Evolutionary conservation across 2,329 filamentous ascomycete species (phyloP).

Genomic region (Fusarium anthophilum): DNA sequence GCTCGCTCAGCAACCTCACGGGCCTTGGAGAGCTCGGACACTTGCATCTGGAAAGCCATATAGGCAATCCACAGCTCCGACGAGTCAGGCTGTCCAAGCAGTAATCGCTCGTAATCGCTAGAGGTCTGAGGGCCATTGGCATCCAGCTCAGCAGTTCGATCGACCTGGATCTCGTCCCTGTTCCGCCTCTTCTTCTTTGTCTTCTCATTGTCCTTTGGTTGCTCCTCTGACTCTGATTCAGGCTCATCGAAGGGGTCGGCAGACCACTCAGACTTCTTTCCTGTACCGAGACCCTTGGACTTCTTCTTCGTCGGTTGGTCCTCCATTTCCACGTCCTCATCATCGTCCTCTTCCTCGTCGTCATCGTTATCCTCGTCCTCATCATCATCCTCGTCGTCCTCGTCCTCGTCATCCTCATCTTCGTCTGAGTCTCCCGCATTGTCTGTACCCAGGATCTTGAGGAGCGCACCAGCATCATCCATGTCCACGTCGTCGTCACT

Average conservation of each 20-base stretch:
- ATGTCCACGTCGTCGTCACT: constrained; percentile 62
- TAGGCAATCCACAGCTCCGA: constrained; percentile 94
- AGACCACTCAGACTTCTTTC: constrained; percentile 90
- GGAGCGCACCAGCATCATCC: constrained; percentile 54
- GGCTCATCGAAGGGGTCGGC: constrained; percentile 73
- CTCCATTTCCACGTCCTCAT: constrained; percentile 53
- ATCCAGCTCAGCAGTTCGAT: constrained; percentile 92
- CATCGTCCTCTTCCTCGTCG: constrained; percentile 49
- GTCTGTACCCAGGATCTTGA: constrained; percentile 58
- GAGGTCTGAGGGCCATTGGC: constrained; percentile 87
- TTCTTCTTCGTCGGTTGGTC: constrained; percentile 49
- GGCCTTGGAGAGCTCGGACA: constrained; percentile 88
- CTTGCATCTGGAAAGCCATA: constrained; percentile 97
- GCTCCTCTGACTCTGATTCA: constrained; percentile 59
- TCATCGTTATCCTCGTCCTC: constrained; percentile 55
- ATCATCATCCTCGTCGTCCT: constrained; percentile 46
- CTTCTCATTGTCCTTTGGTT: constrained; percentile 47
- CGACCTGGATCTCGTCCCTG: constrained; percentile 82
- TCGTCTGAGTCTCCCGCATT: constrained; percentile 55
- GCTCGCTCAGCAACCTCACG: constrained; percentile 91
- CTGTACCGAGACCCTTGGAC: constrained; percentile 52
- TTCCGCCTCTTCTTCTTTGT: constrained; percentile 73
- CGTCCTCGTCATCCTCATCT: constrained; percentile 49
- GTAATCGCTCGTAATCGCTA: constrained; percentile 91
- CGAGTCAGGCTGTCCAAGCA: constrained; percentile 93